Evolutionary conservation across 1,284 basidiomycete species (phyloP).

Genomic region (Melampsora abietis-canadensis): DNA sequence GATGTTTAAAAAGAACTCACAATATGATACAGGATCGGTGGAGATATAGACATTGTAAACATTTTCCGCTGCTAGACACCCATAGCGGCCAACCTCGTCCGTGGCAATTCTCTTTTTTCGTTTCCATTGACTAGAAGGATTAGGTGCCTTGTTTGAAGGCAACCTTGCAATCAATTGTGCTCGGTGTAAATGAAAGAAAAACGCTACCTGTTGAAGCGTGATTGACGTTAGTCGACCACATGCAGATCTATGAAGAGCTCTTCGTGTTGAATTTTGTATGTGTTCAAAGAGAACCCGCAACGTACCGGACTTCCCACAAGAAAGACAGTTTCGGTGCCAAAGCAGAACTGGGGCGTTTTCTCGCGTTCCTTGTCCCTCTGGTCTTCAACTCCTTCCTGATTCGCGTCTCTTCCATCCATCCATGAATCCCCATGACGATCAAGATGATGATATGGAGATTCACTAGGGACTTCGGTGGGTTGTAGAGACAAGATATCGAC

Average conservation of each 20-base stretch:
- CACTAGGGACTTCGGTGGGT: constrained; percentile 49
- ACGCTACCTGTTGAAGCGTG: constrained; percentile 26
- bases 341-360: constrained; percentile 44
- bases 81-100: constrained; percentile 50
- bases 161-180: constrained; percentile 53
- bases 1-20: constrained; percentile 47
- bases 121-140: constrained; percentile 46
- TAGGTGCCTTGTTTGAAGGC: constrained; percentile 6
- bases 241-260: constrained; percentile 9
- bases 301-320: constrained; percentile 52
- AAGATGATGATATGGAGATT: constrained; percentile 24
- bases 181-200: constrained; percentile 51
- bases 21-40: constrained; percentile 55
- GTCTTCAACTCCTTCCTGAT: constrained; percentile 29
- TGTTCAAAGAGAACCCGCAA: neutral
- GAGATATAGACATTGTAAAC: constrained; percentile 53
- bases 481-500: constrained; percentile 52
- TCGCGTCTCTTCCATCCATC: no score
- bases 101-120: constrained; percentile 47
- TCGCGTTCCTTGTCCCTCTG: constrained; percentile 35
- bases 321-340: constrained; percentile 50
- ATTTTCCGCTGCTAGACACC: constrained; percentile 47
- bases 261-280: neutral
- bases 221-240: neutral
- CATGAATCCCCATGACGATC: neutral